These are phyloP conservation scores for Dispira parvispora DNA, from an alignment of 192 early-diverging fungal species.

Conservation along the genomic window DNA sequence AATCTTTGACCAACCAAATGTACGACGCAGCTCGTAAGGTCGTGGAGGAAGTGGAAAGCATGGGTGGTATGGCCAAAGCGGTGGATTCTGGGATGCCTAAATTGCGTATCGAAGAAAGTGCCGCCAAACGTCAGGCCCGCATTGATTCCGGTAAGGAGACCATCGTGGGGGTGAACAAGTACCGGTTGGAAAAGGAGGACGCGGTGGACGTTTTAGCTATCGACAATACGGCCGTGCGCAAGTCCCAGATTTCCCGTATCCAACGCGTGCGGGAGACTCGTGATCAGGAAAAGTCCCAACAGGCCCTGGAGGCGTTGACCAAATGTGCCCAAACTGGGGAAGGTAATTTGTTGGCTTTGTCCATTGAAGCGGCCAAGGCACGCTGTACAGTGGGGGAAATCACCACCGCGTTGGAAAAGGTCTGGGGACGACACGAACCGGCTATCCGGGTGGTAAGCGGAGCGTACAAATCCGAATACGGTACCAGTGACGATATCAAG, in stretches of 20 bases:
- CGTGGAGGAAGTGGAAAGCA: conserved; percentile 61
- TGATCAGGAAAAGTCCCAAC: conserved; percentile 31
- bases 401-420: conserved; percentile 56
- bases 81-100: conserved; percentile 81
- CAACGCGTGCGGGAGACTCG: conserved; percentile 33
- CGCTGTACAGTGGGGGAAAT: conserved; percentile 81
- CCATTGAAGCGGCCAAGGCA: conserved; percentile 54
- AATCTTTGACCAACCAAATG: conserved; percentile 67
- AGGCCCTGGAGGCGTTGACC: conserved; percentile 43
- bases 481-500: conserved; percentile 40
- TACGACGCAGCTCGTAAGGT: conserved; percentile 48
- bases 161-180: conserved; percentile 89
- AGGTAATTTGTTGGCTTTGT: conserved; percentile 57
- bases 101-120: conserved; percentile 72
- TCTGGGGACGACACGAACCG: conserved; percentile 73
- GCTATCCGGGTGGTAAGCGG: conserved; percentile 65
- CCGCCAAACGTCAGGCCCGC: conserved; percentile 72
- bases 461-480: conserved; percentile 72
- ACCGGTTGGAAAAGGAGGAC: conserved; percentile 46
- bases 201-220: conserved; percentile 56
- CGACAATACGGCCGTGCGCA: conserved; percentile 61
- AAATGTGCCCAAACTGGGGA: conserved; percentile 41
- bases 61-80: conserved; percentile 87
- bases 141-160: conserved; percentile 76
- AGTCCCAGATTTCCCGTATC: conserved; percentile 49